Base-by-base conservation (phyloP, 2,329 filamentous ascomycete genomes). In the Cryphonectria nitschkei region DNA sequence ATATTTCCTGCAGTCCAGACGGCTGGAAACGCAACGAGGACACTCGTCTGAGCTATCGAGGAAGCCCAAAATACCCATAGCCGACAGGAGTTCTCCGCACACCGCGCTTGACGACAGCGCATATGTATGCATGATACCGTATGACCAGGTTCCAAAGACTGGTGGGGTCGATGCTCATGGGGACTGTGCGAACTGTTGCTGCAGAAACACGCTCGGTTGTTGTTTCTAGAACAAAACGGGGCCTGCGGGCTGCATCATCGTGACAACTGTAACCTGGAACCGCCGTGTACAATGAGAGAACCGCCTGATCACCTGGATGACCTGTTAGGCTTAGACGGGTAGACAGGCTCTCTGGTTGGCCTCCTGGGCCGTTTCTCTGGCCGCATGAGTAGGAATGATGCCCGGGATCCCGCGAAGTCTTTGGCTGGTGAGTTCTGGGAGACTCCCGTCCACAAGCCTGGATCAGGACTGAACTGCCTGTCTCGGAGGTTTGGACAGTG, bases 121-220 rank as follows among this genome's bases (percentile, higher is more conserved):
- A 50, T 50, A 11, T 39, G 46, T 22, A 50, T 50, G 46, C 46
- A 50, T 50, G 22, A 50, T 50, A n/a, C 46, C 8, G 46, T 32
- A 32, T 32, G 54, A 58, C 54, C 29, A 32, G 26, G 54, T 32
- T 34, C 16, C 22, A n/a, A 19, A 34, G 29, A 32, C 26, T 29
- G 29, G 54, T 29, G 54, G 54, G 19, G 54, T 34, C 54, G 19
- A 32, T 29, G 52, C 52, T 56, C 26, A 58, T 32, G 54, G 34
- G 54, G 26, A 58, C 54, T 32, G 54, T 58, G 54, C 54, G 29
- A 41, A 41, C 60, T 67, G 70, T 72, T 72, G 70, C 70, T 68
- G 68, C 70, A 72, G 70, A 72, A 72, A 72, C 70, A 67, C 39
- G 66, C 41, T 63, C 26, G 60, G 63, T 19, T 65, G 63, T 19